A percentile compares a stretch with the other conserved stretches of the same genome.
phyloP scores from a whole-genome alignment of 805 yeast genomes.

The Metschnikowia sp. region DNA sequence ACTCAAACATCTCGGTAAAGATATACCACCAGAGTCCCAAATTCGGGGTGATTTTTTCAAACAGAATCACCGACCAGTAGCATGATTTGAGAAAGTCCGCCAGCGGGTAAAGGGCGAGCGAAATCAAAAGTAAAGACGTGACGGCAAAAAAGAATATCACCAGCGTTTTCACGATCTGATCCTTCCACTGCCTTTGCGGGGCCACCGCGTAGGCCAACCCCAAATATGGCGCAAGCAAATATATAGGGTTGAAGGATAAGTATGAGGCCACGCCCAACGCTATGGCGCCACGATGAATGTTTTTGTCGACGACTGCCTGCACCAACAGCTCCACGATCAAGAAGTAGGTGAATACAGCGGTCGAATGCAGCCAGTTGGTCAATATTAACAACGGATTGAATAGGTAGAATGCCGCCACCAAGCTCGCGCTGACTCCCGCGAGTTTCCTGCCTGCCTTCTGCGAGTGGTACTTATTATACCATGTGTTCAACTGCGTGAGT shows the following conservation, averaged over 20 bases:
- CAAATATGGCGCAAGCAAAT: slow-evolving; percentile 57
- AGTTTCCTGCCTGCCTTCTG: slow-evolving; percentile 16
- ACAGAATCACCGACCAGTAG: slow-evolving; percentile 56
- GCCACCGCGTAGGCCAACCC: slow-evolving; percentile 28
- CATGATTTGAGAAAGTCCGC: slow-evolving; percentile 37
- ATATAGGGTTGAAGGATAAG: slow-evolving; percentile 59
- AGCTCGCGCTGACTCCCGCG: slow-evolving; percentile 34
- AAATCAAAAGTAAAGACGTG: slow-evolving; percentile 28
- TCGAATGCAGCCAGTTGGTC: slow-evolving; percentile 65
- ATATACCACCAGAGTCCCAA: slow-evolving; percentile 98
- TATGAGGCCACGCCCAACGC: slow-evolving; percentile 62
- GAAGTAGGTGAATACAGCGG: slow-evolving; percentile 59
- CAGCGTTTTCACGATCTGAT: slow-evolving; percentile 7
- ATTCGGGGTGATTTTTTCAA: slow-evolving; percentile 79
- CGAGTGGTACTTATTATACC: slow-evolving; percentile 30
- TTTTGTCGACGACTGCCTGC: slow-evolving; percentile 40
- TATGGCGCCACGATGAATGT: slow-evolving; percentile 44
- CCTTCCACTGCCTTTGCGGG: slow-evolving; percentile 12
- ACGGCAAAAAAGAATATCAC: slow-evolving; percentile 17
- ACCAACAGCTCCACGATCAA: slow-evolving; percentile 47
- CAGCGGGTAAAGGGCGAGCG: slow-evolving; percentile 32
- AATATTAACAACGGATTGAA: slow-evolving; percentile 79
- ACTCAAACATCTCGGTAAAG: slow-evolving; percentile 91
- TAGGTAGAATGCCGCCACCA: slow-evolving; percentile 61
- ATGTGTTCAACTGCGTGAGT: slow-evolving; percentile 48